phyloP scores from a whole-genome alignment of 805 yeast genomes.

The Yarrowia osloensis region DNA sequence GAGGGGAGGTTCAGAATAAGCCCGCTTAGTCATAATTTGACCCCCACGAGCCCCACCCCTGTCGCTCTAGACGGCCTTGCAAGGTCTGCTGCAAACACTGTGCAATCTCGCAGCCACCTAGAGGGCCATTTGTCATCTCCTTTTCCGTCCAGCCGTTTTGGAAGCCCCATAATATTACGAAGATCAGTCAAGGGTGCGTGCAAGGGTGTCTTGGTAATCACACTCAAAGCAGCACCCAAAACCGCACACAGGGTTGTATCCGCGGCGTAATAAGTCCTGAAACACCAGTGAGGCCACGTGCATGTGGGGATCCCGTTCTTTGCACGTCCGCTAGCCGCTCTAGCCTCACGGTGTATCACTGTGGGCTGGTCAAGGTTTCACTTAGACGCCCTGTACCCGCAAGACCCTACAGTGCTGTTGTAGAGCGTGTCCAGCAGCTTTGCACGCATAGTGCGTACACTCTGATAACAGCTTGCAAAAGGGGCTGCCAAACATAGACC shows the following conservation, averaged over 20 bases:
- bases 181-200: constrained; percentile 2
- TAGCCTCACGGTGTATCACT: not conserved
- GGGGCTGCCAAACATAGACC: too few species aligned
- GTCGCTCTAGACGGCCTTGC: too few species aligned
- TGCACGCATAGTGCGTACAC: too few species aligned
- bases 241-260: not conserved
- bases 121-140: not conserved
- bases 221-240: not conserved
- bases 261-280: not conserved
- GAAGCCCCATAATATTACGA: not conserved
- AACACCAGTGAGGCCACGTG: not conserved
- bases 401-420: too few species aligned
- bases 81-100: too few species aligned
- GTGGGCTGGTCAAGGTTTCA: not conserved
- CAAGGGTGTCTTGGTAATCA: not conserved
- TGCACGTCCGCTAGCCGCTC: not conserved
- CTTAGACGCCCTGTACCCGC: too few species aligned
- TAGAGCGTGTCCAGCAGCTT: too few species aligned
- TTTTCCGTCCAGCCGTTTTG: not conserved
- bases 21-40: not conserved
- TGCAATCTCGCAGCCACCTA: too few species aligned
- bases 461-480: too few species aligned
- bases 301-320: not conserved
- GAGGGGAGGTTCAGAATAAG: not conserved
- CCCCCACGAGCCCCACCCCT: too few species aligned